Evolutionary conservation across 345 rosid genomes (phyloP), one percentile per base, ranked within the genome.

Genomic region (Camelina sativa): DNA sequence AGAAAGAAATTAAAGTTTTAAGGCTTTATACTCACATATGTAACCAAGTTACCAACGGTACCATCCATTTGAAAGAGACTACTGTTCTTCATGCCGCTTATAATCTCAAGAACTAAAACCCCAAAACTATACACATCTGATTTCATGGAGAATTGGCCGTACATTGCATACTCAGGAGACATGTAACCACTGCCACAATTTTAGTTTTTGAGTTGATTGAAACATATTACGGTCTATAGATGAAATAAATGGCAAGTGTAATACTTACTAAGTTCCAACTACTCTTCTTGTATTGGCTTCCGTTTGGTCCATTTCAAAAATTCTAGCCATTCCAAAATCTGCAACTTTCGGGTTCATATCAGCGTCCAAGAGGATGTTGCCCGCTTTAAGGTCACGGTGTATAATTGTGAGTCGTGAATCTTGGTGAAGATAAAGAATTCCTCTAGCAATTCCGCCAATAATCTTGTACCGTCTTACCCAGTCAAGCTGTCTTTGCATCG

Each of bases 261-360:
- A 55, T 52, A 51, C 79, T 81, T 82, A 87, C 96, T 55, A 82
- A 28, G 96, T 88, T 48, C 89, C 89, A 0, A 82, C 85, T 0
- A 87, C 56, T 73, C 79, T 73, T 9, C 53, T 76, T 0, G 95
- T 89, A 28, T 67, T 82, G 38, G 60, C 79, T 64, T 69, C 52
- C 7, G 62, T 56, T 64, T 76, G 78, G 41, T 82, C 68, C 9
- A 64, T 76, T 0, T 76, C 76, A 1, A 86, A 76, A 10, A 86
- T 84, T 35, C 77, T 82, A 0, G 91, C 88, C 80, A 81, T 73
- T 8, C 92, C 89, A 61, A 89, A 89, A 69, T 89, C 92, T 12
- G 90, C 85, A n/a, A 84, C 78, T 71, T 86, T 87, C 0, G 88
- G 83, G 23, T 81, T 84, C 91, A 87, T 79, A 3, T 82, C 79